Percentiles rank a stretch among this genome's conserved stretches.
Conservation (phyloP, 2,329 filamentous ascomycete species). For the Ophiostoma montium region DNA sequence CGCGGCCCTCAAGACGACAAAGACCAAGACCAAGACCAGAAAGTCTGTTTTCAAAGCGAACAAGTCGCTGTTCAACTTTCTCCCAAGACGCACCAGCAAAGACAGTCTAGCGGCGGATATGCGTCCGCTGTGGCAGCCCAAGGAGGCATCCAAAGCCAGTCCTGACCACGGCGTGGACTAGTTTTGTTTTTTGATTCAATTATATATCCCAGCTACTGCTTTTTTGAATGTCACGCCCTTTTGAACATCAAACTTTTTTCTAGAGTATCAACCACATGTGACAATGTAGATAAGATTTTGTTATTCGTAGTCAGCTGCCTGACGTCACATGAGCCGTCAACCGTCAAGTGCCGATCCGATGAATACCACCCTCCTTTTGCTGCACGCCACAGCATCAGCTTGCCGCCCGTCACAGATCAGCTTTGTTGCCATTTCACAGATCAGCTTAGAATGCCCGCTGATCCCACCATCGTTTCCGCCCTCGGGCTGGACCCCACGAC, state of each 20-base stretch:
- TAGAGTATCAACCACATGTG: no score
- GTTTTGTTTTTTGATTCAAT: no score
- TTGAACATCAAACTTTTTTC: no score
- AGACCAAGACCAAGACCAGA: background rate
- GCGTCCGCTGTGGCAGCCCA: constrained; percentile 4
- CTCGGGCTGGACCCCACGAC: constrained; percentile 41
- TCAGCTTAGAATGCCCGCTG: constrained; percentile 36
- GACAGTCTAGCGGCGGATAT: constrained; percentile 9
- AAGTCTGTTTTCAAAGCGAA: background rate
- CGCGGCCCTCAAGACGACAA: background rate
- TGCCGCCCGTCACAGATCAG: background rate
- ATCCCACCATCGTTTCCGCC: constrained; percentile 47
- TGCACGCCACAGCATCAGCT: background rate
- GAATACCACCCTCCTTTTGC: no score
- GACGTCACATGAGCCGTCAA: no score
- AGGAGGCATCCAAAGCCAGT: background rate
- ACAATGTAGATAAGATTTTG: no score
- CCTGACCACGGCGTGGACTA: background rate
- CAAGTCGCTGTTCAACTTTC: constrained; percentile 2
- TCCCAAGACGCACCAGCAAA: constrained; percentile 7
- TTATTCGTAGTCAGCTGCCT: no score
- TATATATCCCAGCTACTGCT: no score
- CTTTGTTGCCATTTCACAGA: no score
- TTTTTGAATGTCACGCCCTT: no score
- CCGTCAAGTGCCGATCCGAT: no score